Evolutionary conservation across 441 rosid genomes (phyloP).

Genomic region (Raphanus hybrid): DNA sequence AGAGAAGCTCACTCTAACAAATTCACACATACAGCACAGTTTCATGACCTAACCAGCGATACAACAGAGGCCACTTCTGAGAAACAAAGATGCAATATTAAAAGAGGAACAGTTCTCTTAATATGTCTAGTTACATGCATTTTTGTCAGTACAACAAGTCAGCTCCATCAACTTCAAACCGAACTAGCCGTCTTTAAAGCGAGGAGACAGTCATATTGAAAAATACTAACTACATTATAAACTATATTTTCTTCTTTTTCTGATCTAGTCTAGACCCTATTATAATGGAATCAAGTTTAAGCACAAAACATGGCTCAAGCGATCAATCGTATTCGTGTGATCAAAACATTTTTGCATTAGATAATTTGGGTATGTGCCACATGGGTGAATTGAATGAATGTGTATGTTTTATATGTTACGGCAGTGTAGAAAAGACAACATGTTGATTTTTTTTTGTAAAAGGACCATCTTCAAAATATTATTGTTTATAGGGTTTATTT

Average conservation of each 20-base stretch:
- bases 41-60: slow-evolving; percentile 28
- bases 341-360: slow-evolving; percentile 9
- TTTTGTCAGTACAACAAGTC: slow-evolving; percentile 25
- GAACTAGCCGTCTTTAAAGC: slow-evolving; percentile 2
- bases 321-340: background rate
- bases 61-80: slow-evolving; percentile 29
- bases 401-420: slow-evolving; percentile 28
- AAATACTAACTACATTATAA: background rate
- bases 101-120: slow-evolving; percentile 28
- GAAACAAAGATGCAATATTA: slow-evolving; percentile 33
- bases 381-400: slow-evolving; percentile 10
- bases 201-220: background rate
- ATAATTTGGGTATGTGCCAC: slow-evolving; percentile 29
- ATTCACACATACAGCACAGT: slow-evolving; percentile 36
- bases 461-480: slow-evolving; percentile 36
- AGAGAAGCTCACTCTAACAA: background rate
- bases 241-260: background rate
- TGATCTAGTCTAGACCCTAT: background rate
- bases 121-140: slow-evolving; percentile 20
- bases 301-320: background rate
- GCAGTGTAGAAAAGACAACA: slow-evolving; percentile 38
- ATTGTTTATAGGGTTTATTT: slow-evolving; percentile 10
- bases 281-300: background rate
- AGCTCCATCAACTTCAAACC: slow-evolving; percentile 26
- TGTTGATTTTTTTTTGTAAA: slow-evolving; percentile 31